Base-by-base conservation (phyloP, 306 rosid species). In the Cyamopsis tetragonoloba region DNA sequence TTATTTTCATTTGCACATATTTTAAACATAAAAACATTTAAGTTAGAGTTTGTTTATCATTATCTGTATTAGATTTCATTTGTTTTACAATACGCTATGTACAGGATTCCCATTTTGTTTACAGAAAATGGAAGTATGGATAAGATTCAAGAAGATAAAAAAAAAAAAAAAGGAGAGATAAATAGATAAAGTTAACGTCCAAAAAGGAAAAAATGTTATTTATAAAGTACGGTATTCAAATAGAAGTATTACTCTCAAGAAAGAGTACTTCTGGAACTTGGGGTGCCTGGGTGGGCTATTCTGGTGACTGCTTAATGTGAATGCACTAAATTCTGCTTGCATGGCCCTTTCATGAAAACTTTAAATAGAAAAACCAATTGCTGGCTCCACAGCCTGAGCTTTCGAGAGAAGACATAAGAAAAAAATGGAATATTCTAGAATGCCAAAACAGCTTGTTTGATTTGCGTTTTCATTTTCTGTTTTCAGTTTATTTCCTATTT, bases 391-490 rank as follows among this genome's bases (percentile, higher is more conserved):
- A 32, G 17, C 22, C 17, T 74, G 32, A 30, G 55, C 42, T 18
- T 47, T 72, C 12, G 24, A 49, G 32, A 32, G 12, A 34, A 65
- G 38, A 49, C 17, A 66, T 15, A 20, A 28, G 5, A 23, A 6
- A 28, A 64, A 11, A 68, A 11, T 74, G 32, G 66, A 60, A 15
- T 35, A 22, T 59, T 57, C 62, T 51, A 22, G 50, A 43, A 28
- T 51, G 44, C n/a, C n/a, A n/a, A n/a, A n/a, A n/a, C n/a, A n/a
- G n/a, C n/a, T n/a, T n/a, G n/a, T n/a, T n/a, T n/a, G n/a, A n/a
- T n/a, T n/a, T n/a, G n/a, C n/a, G n/a, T n/a, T n/a, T n/a, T n/a
- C n/a, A n/a, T n/a, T n/a, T n/a, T n/a, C n/a, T n/a, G n/a, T n/a
- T n/a, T n/a, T n/a, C n/a, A n/a, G n/a, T n/a, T n/a, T n/a, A n/a